Base-by-base conservation (phyloP, 2,329 filamentous ascomycete genomes). In the Monilinia fructigena region DNA sequence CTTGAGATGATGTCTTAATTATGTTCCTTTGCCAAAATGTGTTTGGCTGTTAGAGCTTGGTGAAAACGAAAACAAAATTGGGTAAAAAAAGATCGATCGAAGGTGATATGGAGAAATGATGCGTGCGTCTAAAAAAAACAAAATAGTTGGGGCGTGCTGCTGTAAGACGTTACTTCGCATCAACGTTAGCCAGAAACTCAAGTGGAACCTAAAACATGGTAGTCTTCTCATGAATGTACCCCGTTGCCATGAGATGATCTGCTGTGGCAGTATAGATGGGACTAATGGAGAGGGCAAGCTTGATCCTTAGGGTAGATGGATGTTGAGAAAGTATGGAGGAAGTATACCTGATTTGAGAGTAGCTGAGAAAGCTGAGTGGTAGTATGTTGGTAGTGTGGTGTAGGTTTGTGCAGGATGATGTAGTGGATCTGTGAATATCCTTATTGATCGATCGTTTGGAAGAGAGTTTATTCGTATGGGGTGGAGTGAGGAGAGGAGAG, bases 111-210 rank as follows among this genome's bases (percentile, higher is more conserved):
- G 18, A 45, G 35, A 16, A 42, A 23, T n/a, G 38, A 23, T 45
- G 31, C 20, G 20, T 58, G 23, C 31, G 31, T 35, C 31, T 35
- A 55, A 35, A 14, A 42, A 42, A 54, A 42, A 55, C 16, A 47
- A 59, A 31, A 59, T 35, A 48, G 40, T 47, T 63, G 23, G 50
- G 18, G 50, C n/a, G 35, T 26, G 31, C 50, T 63, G 20, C 52
- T 63, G 38, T 31, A 63, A 59, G 35, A 56, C 31, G 54, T 58
- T 60, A 59, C 63, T 65, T 65, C 31, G 52, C 54, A 59, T 65
- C 31, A 23, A 42, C 16, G 45, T 60, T 60, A 65, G 63, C 63
- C 35, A 65, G 20, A 65, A 38, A 60, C 52, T 60, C 45, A 59
- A 12, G 55, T 45, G 48, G 26, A 28, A 31, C n/a, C 45, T 60